Evolutionary conservation across 2,329 filamentous ascomycete species (phyloP), one percentile per base, ranked within the genome.

Genomic region (Paecilomyces sp.): DNA sequence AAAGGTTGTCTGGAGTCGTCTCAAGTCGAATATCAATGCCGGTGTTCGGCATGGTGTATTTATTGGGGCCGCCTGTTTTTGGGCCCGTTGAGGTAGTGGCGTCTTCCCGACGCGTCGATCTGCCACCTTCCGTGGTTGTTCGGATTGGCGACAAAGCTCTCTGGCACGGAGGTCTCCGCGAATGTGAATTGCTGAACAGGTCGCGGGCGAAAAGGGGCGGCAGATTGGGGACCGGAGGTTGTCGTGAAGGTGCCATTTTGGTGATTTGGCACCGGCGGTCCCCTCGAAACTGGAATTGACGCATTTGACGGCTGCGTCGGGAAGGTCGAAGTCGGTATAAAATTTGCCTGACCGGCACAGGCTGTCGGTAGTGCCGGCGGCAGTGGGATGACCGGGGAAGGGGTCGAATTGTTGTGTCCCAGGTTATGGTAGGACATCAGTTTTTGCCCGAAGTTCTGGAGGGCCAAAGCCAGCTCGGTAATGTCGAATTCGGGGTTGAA

Each of bases 81-180:
- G 7, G 62, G 59, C 13, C 50, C 63, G 54, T 66, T 68, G 55
- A 70, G 56, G 55, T 68, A 68, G 6, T 55, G 34, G 15, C 63
- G 53, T 12, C 59, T 60, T 1, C 66, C 67, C 12, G 57, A n/a
- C 1, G 25, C 9, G 15, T 64, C 60, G 28, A 63, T 33, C 30
- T 57, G 15, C 60, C 66, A 70, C 28, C 67, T 62, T 9, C 58
- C 63, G 54, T 70, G 67, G 47, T 67, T 68, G 34, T 65, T 61
- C 5, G 67, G 66, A 36, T 70, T 69, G 41, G 63, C 60, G 15
- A 65, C 61, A 50, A 71, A 69, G 12, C 58, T 25, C 9, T 25
- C 9, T 11, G 69, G 65, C 3, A 63, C 57, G 7, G 56, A 56
- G 15, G 60, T 58, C 2, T 66, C 57, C 54, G 59, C 41, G 28